Evolutionary conservation across 2,329 filamentous ascomycete genomes (phyloP).

Genomic region (Aureobasidium sp.): DNA sequence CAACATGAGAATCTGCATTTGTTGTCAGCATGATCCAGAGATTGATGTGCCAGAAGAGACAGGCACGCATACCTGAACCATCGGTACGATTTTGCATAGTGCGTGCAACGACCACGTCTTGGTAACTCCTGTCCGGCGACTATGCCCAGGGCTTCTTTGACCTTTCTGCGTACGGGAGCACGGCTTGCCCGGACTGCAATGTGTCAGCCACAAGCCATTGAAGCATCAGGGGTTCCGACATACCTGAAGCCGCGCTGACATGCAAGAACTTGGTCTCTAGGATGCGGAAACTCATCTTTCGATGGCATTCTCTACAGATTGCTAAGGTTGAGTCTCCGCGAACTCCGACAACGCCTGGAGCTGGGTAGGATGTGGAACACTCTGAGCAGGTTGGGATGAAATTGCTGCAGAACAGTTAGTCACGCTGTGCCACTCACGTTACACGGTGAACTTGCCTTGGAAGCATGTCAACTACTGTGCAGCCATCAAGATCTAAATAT

Average conservation of each 20-base stretch:
- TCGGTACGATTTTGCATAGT: slow-evolving; percentile 48
- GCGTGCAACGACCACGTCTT: slow-evolving; percentile 43
- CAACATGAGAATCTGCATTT: slow-evolving; percentile 47
- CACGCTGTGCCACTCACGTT: not conserved
- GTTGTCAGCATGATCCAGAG: not conserved
- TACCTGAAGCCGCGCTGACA: slow-evolving; percentile 46
- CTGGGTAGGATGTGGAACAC: slow-evolving; percentile 61
- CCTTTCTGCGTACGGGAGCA: slow-evolving; percentile 25
- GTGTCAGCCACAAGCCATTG: not conserved
- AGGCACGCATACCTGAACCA: slow-evolving; percentile 43
- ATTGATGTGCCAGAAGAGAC: not conserved
- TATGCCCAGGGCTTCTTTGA: slow-evolving; percentile 47
- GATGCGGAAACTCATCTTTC: slow-evolving; percentile 71
- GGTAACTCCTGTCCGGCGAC: slow-evolving; percentile 47
- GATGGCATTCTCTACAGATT: slow-evolving; percentile 71
- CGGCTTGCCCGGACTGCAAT: slow-evolving; percentile 22
- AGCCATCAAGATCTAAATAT: slow-evolving; percentile 68
- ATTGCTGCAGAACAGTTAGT: slow-evolving; percentile 41
- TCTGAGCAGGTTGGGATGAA: slow-evolving; percentile 70
- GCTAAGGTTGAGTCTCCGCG: slow-evolving; percentile 65
- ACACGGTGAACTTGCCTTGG: slow-evolving; percentile 43
- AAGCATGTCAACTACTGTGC: slow-evolving; percentile 66
- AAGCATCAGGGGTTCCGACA: slow-evolving; percentile 5
- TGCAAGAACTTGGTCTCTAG: slow-evolving; percentile 70
- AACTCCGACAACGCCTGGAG: slow-evolving; percentile 60